A percentile compares a stretch with the other conserved stretches of the same genome.
phyloP scores from a whole-genome alignment of 2,329 filamentous ascomycete genomes.

The Talaromyces rugulosus region DNA sequence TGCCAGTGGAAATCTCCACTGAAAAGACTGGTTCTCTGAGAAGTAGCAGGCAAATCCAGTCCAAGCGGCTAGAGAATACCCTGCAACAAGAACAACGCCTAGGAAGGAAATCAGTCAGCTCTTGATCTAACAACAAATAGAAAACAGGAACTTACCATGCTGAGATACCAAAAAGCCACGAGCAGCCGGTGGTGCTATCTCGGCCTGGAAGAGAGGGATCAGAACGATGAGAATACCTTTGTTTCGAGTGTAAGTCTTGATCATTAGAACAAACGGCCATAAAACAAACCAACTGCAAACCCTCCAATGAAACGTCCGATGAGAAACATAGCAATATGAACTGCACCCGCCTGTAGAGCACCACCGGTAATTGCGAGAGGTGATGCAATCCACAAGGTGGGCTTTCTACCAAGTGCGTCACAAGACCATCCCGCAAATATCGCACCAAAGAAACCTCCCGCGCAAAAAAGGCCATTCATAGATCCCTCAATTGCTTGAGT shows the following conservation, averaged over 20 bases:
- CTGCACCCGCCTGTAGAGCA: conserved; percentile 13
- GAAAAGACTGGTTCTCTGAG: neutral
- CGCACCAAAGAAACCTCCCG: conserved; percentile 13
- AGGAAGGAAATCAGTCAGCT: neutral
- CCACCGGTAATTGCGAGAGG: conserved; percentile 13
- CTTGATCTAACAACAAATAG: neutral
- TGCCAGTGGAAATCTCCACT: conserved; percentile 25
- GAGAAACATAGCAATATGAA: conserved; percentile 13
- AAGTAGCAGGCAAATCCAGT: neutral
- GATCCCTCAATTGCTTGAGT: neutral
- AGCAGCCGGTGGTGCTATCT: neutral
- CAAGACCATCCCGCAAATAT: conserved; percentile 14
- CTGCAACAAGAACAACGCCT: conserved; percentile 1
- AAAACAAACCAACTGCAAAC: neutral
- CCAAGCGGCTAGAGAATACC: conserved; percentile 3
- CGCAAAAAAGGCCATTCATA: conserved; percentile 13
- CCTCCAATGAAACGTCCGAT: neutral
- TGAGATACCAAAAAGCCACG: conserved; percentile 4
- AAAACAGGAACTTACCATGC: neutral
- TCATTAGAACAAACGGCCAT: neutral
- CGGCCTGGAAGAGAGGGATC: neutral
- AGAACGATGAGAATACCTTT: neutral
- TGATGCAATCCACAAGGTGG: conserved; percentile 1
- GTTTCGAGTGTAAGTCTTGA: no score
- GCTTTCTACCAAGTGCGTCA: conserved; percentile 13